A percentile compares a stretch with the other conserved stretches of the same genome.
Conservation (phyloP, 345 rosid species). For the Brassica carinata region DNA sequence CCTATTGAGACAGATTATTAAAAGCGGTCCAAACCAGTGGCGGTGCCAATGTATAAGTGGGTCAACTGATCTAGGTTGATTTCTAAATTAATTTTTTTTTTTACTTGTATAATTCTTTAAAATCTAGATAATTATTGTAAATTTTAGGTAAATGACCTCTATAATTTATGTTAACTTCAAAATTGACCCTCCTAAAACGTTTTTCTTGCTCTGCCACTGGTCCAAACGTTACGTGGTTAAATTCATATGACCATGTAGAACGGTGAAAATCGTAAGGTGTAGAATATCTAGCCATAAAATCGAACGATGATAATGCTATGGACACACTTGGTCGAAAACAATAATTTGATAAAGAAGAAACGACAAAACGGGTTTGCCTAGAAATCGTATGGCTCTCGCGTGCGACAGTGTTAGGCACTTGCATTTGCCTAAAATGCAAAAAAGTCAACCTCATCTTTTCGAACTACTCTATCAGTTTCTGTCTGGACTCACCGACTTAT, state of each 20-base stretch:
- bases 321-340: conserved; percentile 19
- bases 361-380: conserved; percentile 16
- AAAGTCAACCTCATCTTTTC: conserved; percentile 33
- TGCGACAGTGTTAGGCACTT: conserved; percentile 43
- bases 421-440: conserved; percentile 30
- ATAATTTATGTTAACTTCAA: too few species aligned
- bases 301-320: conserved; percentile 12
- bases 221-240: conserved; percentile 14
- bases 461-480: conserved; percentile 22
- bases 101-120: too few species aligned
- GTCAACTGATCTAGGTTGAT: too few species aligned
- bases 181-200: too few species aligned
- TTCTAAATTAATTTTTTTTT: too few species aligned
- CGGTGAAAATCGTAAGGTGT: conserved; percentile 19
- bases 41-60: too few species aligned
- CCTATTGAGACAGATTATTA: conserved; percentile 1
- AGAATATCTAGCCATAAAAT: conserved; percentile 1
- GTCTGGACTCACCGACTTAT: conserved; percentile 22
- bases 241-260: conserved; percentile 16
- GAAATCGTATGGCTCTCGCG: conserved; percentile 23
- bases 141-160: too few species aligned
- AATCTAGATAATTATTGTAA: too few species aligned
- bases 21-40: conserved; percentile 19
- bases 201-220: too few species aligned
- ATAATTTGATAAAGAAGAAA: conserved; percentile 19